A percentile compares a stretch with the other conserved stretches of the same genome.
Evolutionary conservation across 2,329 filamentous ascomycete genomes (phyloP).

Genomic region (Lojkania enalia): DNA sequence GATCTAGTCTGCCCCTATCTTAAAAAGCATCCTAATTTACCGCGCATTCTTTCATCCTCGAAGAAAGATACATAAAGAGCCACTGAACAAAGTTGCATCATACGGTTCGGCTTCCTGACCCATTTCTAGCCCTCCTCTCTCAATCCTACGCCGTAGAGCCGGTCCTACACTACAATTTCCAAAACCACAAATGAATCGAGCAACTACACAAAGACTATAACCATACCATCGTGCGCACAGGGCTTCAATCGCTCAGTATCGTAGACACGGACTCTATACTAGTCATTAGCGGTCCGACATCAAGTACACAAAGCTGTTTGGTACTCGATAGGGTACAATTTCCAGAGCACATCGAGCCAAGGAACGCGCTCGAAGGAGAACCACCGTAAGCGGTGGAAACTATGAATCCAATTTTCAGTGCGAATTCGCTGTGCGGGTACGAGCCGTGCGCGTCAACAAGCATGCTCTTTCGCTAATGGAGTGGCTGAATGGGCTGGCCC

Average conservation of each 20-base stretch:
- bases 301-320: conserved; percentile 34
- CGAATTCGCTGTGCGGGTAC: conserved; percentile 41
- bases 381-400: conserved; percentile 34
- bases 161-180: conserved; percentile 23
- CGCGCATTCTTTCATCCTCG: conserved; percentile 48
- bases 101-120: conserved; percentile 42
- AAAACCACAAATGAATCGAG: conserved; percentile 31
- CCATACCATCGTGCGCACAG: conserved; percentile 38
- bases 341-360: conserved; percentile 29
- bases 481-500: conserved; percentile 25
- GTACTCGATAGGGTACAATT: conserved; percentile 24
- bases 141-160: conserved; percentile 44
- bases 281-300: conserved; percentile 32
- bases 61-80: conserved; percentile 22
- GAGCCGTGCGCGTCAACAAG: conserved; percentile 37
- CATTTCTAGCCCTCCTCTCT: conserved; percentile 40
- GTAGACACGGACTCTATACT: conserved; percentile 32
- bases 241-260: conserved; percentile 40
- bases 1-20: conserved; percentile 28
- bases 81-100: conserved; percentile 2
- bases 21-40: conserved; percentile 45
- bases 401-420: conserved; percentile 40
- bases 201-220: conserved; percentile 33
- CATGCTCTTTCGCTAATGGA: conserved; percentile 32
- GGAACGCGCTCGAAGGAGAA: conserved; percentile 33